These are phyloP conservation scores for Kluyveromyces sp. DNA, from an alignment of 1,139 yeast genomes.

Conservation along the genomic window DNA sequence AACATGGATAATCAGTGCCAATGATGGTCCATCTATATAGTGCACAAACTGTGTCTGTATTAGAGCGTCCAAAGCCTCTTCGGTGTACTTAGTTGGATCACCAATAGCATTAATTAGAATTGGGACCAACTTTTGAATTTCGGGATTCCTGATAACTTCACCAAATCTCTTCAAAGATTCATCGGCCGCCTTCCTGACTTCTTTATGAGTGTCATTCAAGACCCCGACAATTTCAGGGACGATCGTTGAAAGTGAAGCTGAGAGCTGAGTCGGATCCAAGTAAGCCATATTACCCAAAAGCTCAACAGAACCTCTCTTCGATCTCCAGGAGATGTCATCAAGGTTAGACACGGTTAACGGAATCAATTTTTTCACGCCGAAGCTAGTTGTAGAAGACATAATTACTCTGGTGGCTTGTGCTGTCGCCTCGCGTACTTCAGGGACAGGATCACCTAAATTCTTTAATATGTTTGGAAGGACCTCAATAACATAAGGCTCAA, in stretches of 20 bases:
- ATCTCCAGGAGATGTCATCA: constrained; percentile 91
- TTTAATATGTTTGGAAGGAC: constrained; percentile 73
- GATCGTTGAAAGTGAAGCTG: constrained; percentile 79
- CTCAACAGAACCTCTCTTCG: constrained; percentile 95
- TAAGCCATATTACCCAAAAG: constrained; percentile 96
- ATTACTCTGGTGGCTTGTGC: constrained; percentile 79
- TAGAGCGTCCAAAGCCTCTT: constrained; percentile 76
- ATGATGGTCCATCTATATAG: constrained; percentile 95
- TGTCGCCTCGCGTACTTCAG: constrained; percentile 87
- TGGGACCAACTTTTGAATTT: constrained; percentile 89
- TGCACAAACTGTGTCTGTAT: constrained; percentile 91
- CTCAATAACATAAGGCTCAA: constrained; percentile 93
- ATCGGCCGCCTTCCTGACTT: constrained; percentile 93
- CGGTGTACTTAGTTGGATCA: constrained; percentile 88
- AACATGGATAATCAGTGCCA: constrained; percentile 91
- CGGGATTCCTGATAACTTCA: constrained; percentile 95
- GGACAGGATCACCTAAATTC: constrained; percentile 74
- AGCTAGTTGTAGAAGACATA: constrained; percentile 88
- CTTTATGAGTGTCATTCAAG: constrained; percentile 90
- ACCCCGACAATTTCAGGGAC: constrained; percentile 96
- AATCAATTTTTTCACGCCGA: constrained; percentile 82
- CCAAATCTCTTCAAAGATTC: constrained; percentile 85
- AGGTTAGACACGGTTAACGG: constrained; percentile 83
- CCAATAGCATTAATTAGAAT: constrained; percentile 85
- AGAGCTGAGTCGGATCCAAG: constrained; percentile 87